Conservation (phyloP, 352 stramenopile species). For the Aphanomyces astaci region DNA sequence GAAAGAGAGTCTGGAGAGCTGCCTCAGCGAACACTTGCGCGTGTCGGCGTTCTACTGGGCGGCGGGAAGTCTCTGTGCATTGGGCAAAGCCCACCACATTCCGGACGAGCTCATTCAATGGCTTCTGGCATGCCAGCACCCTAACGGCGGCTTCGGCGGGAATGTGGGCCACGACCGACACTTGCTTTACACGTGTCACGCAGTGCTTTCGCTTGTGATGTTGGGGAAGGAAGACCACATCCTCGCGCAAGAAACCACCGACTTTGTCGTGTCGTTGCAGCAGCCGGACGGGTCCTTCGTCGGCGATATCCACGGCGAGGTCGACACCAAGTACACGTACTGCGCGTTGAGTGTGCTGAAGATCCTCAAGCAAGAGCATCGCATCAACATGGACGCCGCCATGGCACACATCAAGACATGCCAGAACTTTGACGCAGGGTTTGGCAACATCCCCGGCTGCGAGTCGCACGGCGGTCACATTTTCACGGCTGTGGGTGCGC, state of each 20-base stretch:
- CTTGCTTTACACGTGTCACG: slow-evolving; percentile 96
- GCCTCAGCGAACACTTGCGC: slow-evolving; percentile 95
- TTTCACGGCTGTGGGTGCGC: slow-evolving; percentile 94
- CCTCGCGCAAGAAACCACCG: slow-evolving; percentile 65
- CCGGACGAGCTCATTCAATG: slow-evolving; percentile 88
- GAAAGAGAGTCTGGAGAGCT: slow-evolving; percentile 86
- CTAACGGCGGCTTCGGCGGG: slow-evolving; percentile 90
- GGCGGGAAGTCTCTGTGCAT: slow-evolving; percentile 90
- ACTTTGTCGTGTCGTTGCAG: slow-evolving; percentile 88
- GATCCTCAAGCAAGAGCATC: slow-evolving; percentile 83
- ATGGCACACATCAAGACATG: slow-evolving; percentile 92
- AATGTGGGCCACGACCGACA: slow-evolving; percentile 96
- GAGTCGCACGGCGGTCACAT: slow-evolving; percentile 97
- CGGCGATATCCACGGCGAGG: slow-evolving; percentile 95
- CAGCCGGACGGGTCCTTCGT: slow-evolving; percentile 95
- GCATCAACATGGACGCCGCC: slow-evolving; percentile 84
- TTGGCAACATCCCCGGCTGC: slow-evolving; percentile 86
- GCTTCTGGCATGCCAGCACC: slow-evolving; percentile 92
- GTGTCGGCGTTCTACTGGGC: slow-evolving; percentile 99
- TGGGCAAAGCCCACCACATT: slow-evolving; percentile 77
- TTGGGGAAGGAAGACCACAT: slow-evolving; percentile 77
- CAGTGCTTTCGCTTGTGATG: slow-evolving; percentile 96
- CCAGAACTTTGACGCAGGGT: slow-evolving; percentile 96
- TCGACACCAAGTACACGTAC: slow-evolving; percentile 99
- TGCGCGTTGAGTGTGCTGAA: slow-evolving; percentile 94